Conservation (phyloP, 2,329 filamentous ascomycete species). For the Penicillium frequentans region DNA sequence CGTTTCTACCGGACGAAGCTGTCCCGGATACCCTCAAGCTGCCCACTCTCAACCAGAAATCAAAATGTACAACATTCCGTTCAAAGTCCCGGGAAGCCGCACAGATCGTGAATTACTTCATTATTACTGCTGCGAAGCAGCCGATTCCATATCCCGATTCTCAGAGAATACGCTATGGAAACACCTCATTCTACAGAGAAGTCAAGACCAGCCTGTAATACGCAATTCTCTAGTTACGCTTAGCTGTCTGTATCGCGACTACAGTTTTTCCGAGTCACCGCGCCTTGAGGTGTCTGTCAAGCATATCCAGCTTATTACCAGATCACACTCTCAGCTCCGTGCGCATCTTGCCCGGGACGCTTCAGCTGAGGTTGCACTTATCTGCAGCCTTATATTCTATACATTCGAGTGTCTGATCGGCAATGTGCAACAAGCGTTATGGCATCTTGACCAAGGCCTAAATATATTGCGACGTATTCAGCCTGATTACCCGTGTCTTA, state of each 20-base stretch:
- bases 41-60: not conserved
- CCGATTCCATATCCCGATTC: constrained; percentile 15
- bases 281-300: not conserved
- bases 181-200: constrained; percentile 18
- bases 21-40: constrained; percentile 19
- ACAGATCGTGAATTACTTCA: constrained; percentile 24
- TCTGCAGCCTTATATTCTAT: constrained; percentile 28
- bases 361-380: constrained; percentile 20
- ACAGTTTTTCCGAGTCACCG: not conserved
- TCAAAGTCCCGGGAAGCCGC: constrained; percentile 25
- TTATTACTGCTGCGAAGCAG: constrained; percentile 23
- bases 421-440: constrained; percentile 20
- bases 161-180: constrained; percentile 22
- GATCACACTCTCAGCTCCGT: constrained; percentile 26
- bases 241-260: constrained; percentile 19
- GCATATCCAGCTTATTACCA: constrained; percentile 16
- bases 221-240: constrained; percentile 23
- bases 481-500: not conserved
- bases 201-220: constrained; percentile 23
- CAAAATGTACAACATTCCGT: constrained; percentile 22
- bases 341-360: constrained; percentile 19
- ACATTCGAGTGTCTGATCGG: constrained; percentile 26
- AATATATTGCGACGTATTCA: constrained; percentile 17
- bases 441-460: constrained; percentile 26
- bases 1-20: constrained; percentile 20